These are phyloP conservation scores for Podila epicladia DNA, from an alignment of 192 early-diverging fungal genomes.

Conservation along the genomic window DNA sequence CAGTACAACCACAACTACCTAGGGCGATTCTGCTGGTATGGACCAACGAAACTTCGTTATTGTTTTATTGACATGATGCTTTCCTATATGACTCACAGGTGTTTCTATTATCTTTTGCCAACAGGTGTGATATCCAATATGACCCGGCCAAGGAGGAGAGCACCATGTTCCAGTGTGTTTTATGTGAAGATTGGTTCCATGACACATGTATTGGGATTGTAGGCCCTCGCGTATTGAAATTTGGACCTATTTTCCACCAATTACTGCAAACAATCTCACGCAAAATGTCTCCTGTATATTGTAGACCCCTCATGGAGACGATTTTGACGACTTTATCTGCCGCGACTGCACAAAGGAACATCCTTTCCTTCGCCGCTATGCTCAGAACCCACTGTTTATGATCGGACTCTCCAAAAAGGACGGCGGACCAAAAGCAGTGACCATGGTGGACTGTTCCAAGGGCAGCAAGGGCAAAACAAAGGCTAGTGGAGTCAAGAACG, in stretches of 20 bases:
- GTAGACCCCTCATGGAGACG: constrained; percentile 62
- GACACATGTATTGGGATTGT: constrained; percentile 74
- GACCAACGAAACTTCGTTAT: not conserved
- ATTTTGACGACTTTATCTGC: constrained; percentile 78
- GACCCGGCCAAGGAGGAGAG: constrained; percentile 75
- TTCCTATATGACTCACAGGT: no score
- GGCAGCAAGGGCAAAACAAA: constrained; percentile 4
- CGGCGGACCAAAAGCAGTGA: constrained; percentile 25
- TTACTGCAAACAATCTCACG: not conserved
- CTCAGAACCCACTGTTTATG: constrained; percentile 29
- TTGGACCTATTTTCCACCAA: constrained; percentile 1
- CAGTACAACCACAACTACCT: constrained; percentile 86
- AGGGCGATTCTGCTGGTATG: constrained; percentile 83
- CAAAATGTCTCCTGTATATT: not conserved
- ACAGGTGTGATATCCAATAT: constrained; percentile 80
- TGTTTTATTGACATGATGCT: not conserved
- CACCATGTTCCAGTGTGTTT: constrained; percentile 86
- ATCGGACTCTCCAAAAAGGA: constrained; percentile 33
- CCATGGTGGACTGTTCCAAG: constrained; percentile 43
- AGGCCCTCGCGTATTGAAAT: not conserved
- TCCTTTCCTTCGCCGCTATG: constrained; percentile 53
- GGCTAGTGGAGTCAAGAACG: not conserved
- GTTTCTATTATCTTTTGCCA: not conserved
- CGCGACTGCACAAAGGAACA: constrained; percentile 63
- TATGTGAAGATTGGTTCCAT: constrained; percentile 92